phyloP scores from a whole-genome alignment of 768 basidiomycete genomes.

The Pleurotus salmoneostramineus region DNA sequence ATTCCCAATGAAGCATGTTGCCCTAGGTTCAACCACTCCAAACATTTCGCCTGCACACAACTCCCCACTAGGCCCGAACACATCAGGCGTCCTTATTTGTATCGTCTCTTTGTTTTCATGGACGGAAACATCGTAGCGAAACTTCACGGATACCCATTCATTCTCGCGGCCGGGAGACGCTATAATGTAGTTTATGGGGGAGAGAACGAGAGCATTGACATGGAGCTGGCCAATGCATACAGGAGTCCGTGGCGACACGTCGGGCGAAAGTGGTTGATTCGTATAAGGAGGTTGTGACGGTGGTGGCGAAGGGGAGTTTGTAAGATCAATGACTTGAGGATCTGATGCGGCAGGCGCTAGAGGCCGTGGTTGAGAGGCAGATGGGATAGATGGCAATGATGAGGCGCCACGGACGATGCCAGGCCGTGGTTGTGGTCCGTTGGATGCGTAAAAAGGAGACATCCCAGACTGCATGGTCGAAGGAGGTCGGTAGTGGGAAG shows the following conservation, averaged over 20 bases:
- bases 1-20: conserved; percentile 73
- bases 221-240: conserved; percentile 85
- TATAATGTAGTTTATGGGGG: conserved; percentile 69
- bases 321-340: conserved; percentile 74
- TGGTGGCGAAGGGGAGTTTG: conserved; percentile 56
- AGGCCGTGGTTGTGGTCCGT: conserved; percentile 16
- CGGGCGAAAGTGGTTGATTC: conserved; percentile 38
- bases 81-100: conserved; percentile 66
- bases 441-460: conserved; percentile 24
- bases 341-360: conserved; percentile 19
- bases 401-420: conserved; percentile 17
- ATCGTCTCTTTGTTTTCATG: conserved; percentile 65
- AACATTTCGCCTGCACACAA: conserved; percentile 60
- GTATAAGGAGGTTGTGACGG: conserved; percentile 27
- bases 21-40: conserved; percentile 83
- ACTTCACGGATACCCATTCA: conserved; percentile 68
- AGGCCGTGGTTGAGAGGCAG: conserved; percentile 18
- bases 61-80: conserved; percentile 50
- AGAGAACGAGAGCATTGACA: conserved; percentile 83
- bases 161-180: conserved; percentile 36
- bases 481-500: conserved; percentile 34
- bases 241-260: conserved; percentile 74
- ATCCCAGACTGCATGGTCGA: conserved; percentile 45
- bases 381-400: conserved; percentile 17
- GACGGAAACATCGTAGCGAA: conserved; percentile 64